Evolutionary conservation across 2,329 filamentous ascomycete genomes (phyloP).

Genomic region (Zymoseptoria ardabiliae): DNA sequence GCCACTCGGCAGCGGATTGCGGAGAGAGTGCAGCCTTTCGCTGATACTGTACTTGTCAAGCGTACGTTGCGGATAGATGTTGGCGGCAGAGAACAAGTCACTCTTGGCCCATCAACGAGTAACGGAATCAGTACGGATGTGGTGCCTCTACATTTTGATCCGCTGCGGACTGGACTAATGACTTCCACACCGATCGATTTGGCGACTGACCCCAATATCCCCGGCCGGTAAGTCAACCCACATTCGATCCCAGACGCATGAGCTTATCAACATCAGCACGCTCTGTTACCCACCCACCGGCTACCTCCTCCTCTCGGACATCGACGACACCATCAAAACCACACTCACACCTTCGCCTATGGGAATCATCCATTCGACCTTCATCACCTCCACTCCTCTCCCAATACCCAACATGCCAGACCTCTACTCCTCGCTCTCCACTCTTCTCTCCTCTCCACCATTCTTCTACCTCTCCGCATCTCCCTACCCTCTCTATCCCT

Average conservation of each 20-base stretch:
- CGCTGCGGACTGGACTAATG: constrained; percentile 47
- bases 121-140: constrained; percentile 28
- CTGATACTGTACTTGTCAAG: constrained; percentile 67
- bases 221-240: neutral
- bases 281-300: neutral
- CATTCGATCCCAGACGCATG: too few relatives aligned
- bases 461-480: constrained; percentile 94
- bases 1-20: constrained; percentile 57
- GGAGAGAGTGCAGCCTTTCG: constrained; percentile 65
- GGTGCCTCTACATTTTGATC: constrained; percentile 24
- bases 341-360: constrained; percentile 73
- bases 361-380: constrained; percentile 77
- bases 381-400: constrained; percentile 60
- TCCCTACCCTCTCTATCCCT: constrained; percentile 88
- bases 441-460: constrained; percentile 52
- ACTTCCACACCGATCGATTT: constrained; percentile 68
- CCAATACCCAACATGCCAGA: constrained; percentile 76
- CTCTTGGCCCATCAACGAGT: constrained; percentile 28
- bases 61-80: constrained; percentile 61
- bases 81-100: constrained; percentile 31
- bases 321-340: constrained; percentile 93
- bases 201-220: neutral
- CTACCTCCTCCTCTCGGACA: constrained; percentile 42
- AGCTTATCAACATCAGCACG: neutral
- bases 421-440: constrained; percentile 63